phyloP scores from a whole-genome alignment of 2,329 filamentous ascomycete species.

The Colletotrichum plurivorum region DNA sequence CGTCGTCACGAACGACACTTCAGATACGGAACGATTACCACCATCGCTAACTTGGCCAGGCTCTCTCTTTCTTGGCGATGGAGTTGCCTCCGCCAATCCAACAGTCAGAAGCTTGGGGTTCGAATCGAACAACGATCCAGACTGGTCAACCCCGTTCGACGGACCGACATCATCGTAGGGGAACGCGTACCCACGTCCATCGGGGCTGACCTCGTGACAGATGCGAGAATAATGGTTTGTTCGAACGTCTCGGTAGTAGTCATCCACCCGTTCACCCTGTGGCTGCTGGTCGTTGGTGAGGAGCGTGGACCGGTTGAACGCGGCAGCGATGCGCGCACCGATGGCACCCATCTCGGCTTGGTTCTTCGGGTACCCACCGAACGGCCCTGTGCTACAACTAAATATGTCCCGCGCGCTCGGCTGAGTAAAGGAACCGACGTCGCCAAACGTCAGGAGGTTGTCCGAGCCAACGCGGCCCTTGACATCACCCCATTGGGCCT shows the following conservation, averaged over 20 bases:
- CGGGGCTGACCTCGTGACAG: constrained; percentile 72
- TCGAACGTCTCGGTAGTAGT: constrained; percentile 67
- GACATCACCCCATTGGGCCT: constrained; percentile 65
- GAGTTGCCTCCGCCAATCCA: constrained; percentile 61
- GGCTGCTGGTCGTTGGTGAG: constrained; percentile 67
- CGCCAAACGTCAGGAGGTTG: constrained; percentile 56
- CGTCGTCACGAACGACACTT: no score
- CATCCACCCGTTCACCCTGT: constrained; percentile 60
- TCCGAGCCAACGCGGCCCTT: constrained; percentile 57
- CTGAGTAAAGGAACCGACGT: constrained; percentile 58
- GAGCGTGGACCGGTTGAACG: constrained; percentile 81
- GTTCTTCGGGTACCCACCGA: constrained; percentile 58
- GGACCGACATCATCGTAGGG: constrained; percentile 79
- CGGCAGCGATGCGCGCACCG: constrained; percentile 81
- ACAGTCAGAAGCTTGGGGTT: constrained; percentile 70
- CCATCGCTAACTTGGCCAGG: background rate
- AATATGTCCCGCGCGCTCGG: constrained; percentile 66
- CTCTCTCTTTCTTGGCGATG: constrained; percentile 4
- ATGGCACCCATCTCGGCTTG: constrained; percentile 71
- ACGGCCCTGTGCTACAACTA: constrained; percentile 69
- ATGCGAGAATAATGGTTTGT: constrained; percentile 79
- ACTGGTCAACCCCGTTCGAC: constrained; percentile 69
- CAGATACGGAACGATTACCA: no score
- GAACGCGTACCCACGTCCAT: constrained; percentile 77
- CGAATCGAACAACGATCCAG: constrained; percentile 72